These are phyloP conservation scores for Glutinoglossum americanum DNA, from an alignment of 495 filamentous ascomycete species.

Conservation along the genomic window DNA sequence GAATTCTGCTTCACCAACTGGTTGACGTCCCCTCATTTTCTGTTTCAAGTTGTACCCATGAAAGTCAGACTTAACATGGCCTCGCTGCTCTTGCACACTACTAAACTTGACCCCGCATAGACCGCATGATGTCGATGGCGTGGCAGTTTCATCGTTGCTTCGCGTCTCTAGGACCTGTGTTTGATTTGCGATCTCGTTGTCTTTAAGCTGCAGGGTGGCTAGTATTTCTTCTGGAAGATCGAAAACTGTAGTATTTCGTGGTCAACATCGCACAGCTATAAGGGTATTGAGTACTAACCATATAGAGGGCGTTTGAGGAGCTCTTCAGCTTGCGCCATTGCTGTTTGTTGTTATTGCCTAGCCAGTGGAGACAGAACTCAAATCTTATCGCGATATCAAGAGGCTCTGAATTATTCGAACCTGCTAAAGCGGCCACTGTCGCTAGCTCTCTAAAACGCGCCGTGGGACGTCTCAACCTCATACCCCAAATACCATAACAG, in stretches of 20 bases:
- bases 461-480: no score
- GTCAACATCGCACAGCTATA: conserved; percentile 6
- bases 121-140: conserved; percentile 54
- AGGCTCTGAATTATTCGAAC: no score
- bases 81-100: conserved; percentile 59
- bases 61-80: conserved; percentile 75
- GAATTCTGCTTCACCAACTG: conserved; percentile 61
- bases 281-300: conserved; percentile 19
- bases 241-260: conserved; percentile 35
- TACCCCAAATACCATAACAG: background rate
- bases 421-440: background rate
- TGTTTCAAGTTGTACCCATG: conserved; percentile 90
- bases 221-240: conserved; percentile 67
- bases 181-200: background rate
- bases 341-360: conserved; percentile 8
- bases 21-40: conserved; percentile 44
- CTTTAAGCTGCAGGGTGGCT: conserved; percentile 38
- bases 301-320: conserved; percentile 42
- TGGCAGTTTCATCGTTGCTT: conserved; percentile 15
- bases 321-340: conserved; percentile 44
- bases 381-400: background rate
- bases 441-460: no score
- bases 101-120: conserved; percentile 53
- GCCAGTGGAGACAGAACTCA: background rate
- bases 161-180: background rate